Evolutionary conservation across 2,329 filamentous ascomycete species (phyloP), one percentile per base, ranked within the genome.

Genomic region (Decorospora gaudefroyi): DNA sequence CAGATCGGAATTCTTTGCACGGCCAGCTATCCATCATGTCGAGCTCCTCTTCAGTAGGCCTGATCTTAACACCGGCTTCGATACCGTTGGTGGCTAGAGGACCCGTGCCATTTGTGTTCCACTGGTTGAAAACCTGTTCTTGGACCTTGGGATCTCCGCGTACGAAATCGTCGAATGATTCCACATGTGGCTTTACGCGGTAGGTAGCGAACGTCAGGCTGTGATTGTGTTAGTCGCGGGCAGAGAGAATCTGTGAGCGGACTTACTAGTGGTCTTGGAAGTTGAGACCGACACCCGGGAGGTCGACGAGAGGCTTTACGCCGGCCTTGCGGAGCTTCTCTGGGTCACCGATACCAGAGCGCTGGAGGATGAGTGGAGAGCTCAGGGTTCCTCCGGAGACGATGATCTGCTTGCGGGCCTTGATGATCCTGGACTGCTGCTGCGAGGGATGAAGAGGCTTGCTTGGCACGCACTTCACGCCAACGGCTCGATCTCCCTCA

Each of bases 151-250:
- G 85, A 23, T 86, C 85, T 27, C 88, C 88, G 34, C 87, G 81
- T 6, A 85, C 78, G 63, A 91, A 91, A 66, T 91, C 87, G 59
- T 91, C 88, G 53, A 92, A 92, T 8, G 82, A 86, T 64, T 92
- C 88, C 0, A 83, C 83, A 4, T 85, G 82, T 4, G 86, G 86
- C 73, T 88, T 89, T 12, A 86, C 86, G 9, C 87, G 79, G 68
- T 80, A 90, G 2, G 81, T 78, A 0, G 85, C 79, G 67, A 89
- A 89, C 2, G 83, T 86, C 26, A 88, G 75, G 36, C 65, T 56
- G 13, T 16, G 6, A 42, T 31, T 1, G 4, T 35, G 38, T 50
- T 40, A 48, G 43, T 22, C 3, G 15, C 11, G 17, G 11, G 2
- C 6, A n/a, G 2, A 17, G 12, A 7, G 1, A 12, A 26, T 12